These are phyloP conservation scores for Celoporthe dispersa DNA, from an alignment of 2,329 filamentous ascomycete species.

Conservation along the genomic window DNA sequence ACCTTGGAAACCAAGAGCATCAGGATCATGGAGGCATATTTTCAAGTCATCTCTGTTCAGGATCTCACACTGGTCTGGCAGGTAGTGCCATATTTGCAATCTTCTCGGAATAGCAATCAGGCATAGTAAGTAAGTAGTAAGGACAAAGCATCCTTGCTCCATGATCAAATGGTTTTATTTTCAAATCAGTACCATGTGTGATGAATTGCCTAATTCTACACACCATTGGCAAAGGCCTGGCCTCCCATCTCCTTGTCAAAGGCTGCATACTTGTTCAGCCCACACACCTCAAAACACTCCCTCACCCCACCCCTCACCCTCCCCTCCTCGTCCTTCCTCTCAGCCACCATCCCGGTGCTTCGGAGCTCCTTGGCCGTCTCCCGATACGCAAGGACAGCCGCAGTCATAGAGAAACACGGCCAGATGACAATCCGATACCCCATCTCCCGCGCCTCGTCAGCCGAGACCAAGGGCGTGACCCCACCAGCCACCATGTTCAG, in stretches of 20 bases:
- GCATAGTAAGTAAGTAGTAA: not conserved
- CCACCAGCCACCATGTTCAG: slow-evolving; percentile 41
- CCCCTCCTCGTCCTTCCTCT: slow-evolving; percentile 34
- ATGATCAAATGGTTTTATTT: too few species aligned
- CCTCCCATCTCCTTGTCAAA: slow-evolving; percentile 39
- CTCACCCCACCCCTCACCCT: slow-evolving; percentile 36
- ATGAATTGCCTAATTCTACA: slow-evolving; percentile 22
- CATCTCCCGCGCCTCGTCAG: slow-evolving; percentile 35
- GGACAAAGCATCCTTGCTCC: not conserved
- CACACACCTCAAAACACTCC: slow-evolving; percentile 39
- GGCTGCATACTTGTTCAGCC: slow-evolving; percentile 35
- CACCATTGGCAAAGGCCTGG: slow-evolving; percentile 36
- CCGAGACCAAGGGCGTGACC: slow-evolving; percentile 39
- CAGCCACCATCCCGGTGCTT: slow-evolving; percentile 38
- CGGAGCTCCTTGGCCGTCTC: slow-evolving; percentile 39
- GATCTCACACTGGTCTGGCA: not conserved
- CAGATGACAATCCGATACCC: slow-evolving; percentile 41
- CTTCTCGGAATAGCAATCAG: not conserved
- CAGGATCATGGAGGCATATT: not conserved
- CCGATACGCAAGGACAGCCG: slow-evolving; percentile 38
- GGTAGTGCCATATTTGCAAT: not conserved
- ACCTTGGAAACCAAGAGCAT: slow-evolving; percentile 11
- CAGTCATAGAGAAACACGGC: slow-evolving; percentile 39
- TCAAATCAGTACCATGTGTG: too few species aligned
- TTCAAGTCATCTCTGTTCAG: not conserved